Evolutionary conservation across 805 yeast genomes (phyloP).

Genomic region (Aciculoconidium aculeatum): DNA sequence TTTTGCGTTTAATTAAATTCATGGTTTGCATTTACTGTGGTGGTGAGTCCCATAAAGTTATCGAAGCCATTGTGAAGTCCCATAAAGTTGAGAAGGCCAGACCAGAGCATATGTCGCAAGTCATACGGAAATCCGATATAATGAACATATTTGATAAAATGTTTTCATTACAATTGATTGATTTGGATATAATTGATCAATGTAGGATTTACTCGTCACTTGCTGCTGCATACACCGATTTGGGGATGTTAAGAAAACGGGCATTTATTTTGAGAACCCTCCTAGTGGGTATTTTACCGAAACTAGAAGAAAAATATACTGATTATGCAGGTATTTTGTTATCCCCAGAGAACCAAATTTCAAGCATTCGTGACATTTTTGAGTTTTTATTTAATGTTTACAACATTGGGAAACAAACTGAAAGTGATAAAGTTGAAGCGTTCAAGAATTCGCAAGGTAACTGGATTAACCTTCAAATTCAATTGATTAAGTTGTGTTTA

Average conservation of each 20-base stretch:
- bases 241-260: conserved; percentile 61
- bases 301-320: conserved; percentile 15
- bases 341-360: conserved; percentile 7
- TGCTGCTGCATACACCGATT: conserved; percentile 55
- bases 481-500: conserved; percentile 46
- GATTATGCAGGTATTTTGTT: conserved; percentile 4
- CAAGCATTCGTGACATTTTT: conserved; percentile 35
- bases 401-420: conserved; percentile 41
- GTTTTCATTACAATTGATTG: conserved; percentile 29
- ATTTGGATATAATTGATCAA: conserved; percentile 42
- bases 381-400: conserved; percentile 47
- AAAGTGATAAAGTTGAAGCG: conserved; percentile 17
- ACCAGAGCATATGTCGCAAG: conserved; percentile 14
- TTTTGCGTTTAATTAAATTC: conserved; percentile 58
- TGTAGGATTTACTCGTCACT: conserved; percentile 59
- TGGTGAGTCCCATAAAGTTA: conserved; percentile 29
- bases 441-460: conserved; percentile 16
- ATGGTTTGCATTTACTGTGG: conserved; percentile 50
- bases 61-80: conserved; percentile 41
- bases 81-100: conserved; percentile 11
- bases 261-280: conserved; percentile 66
- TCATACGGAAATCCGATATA: conserved; percentile 44
- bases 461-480: conserved; percentile 57
- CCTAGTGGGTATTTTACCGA: conserved; percentile 45
- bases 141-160: conserved; percentile 29